Evolutionary conservation across 1,284 basidiomycete species (phyloP).

Genomic region (Athelia psychrophila): DNA sequence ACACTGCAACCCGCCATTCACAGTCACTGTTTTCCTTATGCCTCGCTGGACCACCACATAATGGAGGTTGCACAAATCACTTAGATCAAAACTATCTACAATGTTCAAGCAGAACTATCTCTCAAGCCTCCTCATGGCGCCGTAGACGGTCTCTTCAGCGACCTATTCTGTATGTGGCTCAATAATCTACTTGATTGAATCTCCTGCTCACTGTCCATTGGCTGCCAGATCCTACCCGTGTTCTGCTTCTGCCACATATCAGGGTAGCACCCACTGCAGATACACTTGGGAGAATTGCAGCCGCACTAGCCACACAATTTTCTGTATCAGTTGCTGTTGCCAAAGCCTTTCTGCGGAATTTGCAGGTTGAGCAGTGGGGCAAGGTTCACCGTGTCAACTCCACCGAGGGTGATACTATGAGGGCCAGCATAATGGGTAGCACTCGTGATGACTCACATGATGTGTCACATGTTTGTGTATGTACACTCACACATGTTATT

Average conservation of each 20-base stretch:
- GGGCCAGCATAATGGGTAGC: constrained; percentile 3
- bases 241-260: constrained; percentile 3
- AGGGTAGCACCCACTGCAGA: neutral
- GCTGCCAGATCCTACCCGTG: constrained; percentile 3
- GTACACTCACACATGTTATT: constrained; percentile 1
- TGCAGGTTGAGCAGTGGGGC: constrained; percentile 9
- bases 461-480: constrained; percentile 13
- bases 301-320: constrained; percentile 8
- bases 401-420: constrained; percentile 14
- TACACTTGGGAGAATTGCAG: constrained; percentile 2
- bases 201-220: neutral
- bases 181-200: neutral
- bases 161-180: neutral
- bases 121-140: neutral
- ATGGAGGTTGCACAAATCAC: constrained; percentile 1
- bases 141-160: neutral
- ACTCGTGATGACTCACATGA: constrained; percentile 8
- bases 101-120: constrained; percentile 9
- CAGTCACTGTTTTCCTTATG: neutral
- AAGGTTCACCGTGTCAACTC: constrained; percentile 8
- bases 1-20: constrained; percentile 3
- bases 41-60: neutral
- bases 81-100: constrained; percentile 11
- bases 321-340: neutral
- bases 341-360: neutral